Evolutionary conservation across 257 asterid genomes (phyloP), one percentile per base, ranked within the genome.

Genomic region (Solanum appendiculatum): DNA sequence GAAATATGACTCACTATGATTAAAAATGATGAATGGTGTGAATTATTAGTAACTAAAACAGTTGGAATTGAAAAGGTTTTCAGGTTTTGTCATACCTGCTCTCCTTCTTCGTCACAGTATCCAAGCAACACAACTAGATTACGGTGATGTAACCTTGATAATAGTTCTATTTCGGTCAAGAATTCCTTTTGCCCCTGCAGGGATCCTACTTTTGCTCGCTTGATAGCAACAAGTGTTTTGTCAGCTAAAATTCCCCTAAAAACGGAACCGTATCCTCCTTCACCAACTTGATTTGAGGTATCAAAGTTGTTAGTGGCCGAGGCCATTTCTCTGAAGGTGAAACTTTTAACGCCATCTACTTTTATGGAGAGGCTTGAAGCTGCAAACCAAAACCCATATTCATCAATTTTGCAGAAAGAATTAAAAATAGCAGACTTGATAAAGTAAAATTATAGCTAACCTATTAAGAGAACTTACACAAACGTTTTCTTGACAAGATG

Each of bases 21-120:
- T 73, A 36, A n/a, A 56, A 80, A 40, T 85, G 87, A 66, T 73
- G 63, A 86, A 73, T 36, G 33, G 86, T 78, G 86, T 46, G 46
- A 77, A 86, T 11, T 33, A 69, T 16, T 40, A 25, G 78, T 25
- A 58, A 20, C n/a, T 63, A 56, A 36, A 73, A 37, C 60, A 74
- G 56, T 29, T 46, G 83, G 25, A 72, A 46, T 69, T 81, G 14
- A 58, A 84, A 34, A 84, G 33, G 7, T 15, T 58, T 77, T 77
- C 14, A n/a, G 68, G 7, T n/a, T 13, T 63, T 56, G 15, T 18
- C 86, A 13, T 89, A 93, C 98, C 97, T 96, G 98, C 89, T 96
- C 99, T 18, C 90, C 95, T 86, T 94, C 90, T 82, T 96, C 97
- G 60, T 93, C 97, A 85, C 98, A 95, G 72, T 92, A 96, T 6